Evolutionary conservation across 2,329 filamentous ascomycete species (phyloP).

Genomic region (Pseudodiploospora longispora): DNA sequence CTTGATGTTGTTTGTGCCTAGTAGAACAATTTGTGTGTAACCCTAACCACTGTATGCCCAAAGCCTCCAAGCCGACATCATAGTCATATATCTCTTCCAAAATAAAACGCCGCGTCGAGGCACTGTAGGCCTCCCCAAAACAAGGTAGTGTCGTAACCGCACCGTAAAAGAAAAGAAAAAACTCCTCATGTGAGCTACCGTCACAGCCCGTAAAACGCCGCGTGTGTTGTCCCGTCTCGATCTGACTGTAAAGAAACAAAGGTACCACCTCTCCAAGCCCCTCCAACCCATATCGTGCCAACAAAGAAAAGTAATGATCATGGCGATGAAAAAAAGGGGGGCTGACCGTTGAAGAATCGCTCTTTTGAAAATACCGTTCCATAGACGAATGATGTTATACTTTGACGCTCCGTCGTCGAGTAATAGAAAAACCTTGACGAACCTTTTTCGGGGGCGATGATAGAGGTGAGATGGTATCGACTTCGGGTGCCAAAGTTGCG

Average conservation of each 20-base stretch:
- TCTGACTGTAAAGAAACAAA: neutral
- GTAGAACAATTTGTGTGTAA: neutral
- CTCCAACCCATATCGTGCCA: no score
- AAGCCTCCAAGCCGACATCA: no score
- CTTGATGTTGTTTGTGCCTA: constrained; percentile 4
- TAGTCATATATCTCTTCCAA: neutral
- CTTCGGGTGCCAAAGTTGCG: constrained; percentile 8
- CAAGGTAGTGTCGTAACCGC: constrained; percentile 1
- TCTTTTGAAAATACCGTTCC: no score
- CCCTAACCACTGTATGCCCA: no score
- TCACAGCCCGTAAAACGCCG: constrained; percentile 1
- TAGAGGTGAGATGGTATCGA: constrained; percentile 16
- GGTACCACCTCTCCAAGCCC: neutral
- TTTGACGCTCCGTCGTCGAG: constrained; percentile 33
- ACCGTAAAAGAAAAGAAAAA: constrained; percentile 5
- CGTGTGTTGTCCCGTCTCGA: neutral
- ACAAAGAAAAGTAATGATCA: no score
- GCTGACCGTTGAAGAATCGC: no score
- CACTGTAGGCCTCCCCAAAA: constrained; percentile 1
- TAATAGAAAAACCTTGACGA: constrained; percentile 26
- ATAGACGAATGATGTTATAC: constrained; percentile 12
- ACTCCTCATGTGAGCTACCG: neutral
- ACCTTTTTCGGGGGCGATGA: constrained; percentile 25
- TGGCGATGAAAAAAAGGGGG: no score
- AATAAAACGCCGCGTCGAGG: constrained; percentile 5